Evolutionary conservation across 1,284 basidiomycete genomes (phyloP).

Genomic region (Gomphus bonarii): DNA sequence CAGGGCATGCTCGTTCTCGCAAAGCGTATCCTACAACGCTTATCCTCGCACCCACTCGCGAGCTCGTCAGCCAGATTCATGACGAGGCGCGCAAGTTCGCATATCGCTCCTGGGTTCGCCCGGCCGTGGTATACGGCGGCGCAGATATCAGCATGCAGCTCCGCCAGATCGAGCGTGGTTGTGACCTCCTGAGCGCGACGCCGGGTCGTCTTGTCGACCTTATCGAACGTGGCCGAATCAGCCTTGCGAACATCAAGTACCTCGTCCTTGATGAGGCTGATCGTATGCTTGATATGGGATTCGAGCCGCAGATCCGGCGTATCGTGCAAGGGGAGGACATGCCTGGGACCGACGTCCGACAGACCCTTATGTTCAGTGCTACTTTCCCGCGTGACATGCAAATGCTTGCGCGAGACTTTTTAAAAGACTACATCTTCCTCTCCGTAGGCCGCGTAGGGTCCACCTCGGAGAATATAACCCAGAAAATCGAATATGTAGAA

Average conservation of each 20-base stretch:
- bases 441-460: conserved; percentile 97
- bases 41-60: conserved; percentile 95
- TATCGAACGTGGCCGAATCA: conserved; percentile 96
- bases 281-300: conserved; percentile 99
- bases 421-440: conserved; percentile 96
- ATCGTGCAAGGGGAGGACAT: conserved; percentile 99
- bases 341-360: conserved; percentile 86
- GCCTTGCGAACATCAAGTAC: conserved; percentile 93
- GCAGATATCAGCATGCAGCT: conserved; percentile 96
- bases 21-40: conserved; percentile 96
- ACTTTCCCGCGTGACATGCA: conserved; percentile 99
- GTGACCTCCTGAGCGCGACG: conserved; percentile 96
- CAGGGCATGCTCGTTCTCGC: conserved; percentile 46
- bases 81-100: conserved; percentile 99
- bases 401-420: conserved; percentile 90
- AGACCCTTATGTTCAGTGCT: conserved; percentile 99
- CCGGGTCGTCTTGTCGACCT: conserved; percentile 97
- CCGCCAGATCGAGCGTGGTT: conserved; percentile 91
- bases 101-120: conserved; percentile 98
- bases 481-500: conserved; percentile 98
- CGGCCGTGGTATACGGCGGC: conserved; percentile 98
- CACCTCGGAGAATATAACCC: conserved; percentile 99
- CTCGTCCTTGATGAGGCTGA: conserved; percentile 99
- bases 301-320: conserved; percentile 97
- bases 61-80: conserved; percentile 98